These are phyloP conservation scores for Rhododendron ovatum DNA, from an alignment of 148 eudicot species.

Conservation along the genomic window DNA sequence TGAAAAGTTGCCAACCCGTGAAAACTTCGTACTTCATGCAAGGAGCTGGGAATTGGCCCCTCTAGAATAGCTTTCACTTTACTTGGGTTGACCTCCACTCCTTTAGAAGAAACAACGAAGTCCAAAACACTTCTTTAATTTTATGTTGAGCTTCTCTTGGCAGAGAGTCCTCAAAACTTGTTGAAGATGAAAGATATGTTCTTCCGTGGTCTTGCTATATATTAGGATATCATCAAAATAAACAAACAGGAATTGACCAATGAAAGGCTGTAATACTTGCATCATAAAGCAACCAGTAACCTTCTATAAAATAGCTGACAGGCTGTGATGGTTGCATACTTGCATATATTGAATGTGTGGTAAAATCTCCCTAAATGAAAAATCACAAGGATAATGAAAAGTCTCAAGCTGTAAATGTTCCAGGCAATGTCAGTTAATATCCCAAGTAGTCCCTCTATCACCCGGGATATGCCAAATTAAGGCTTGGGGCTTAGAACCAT, in stretches of 20 bases:
- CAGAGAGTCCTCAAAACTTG: not conserved
- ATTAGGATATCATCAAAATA: constrained; percentile 1
- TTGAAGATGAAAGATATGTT: not conserved
- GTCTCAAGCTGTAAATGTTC: not conserved
- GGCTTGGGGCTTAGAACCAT: not conserved
- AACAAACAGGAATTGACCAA: not conserved
- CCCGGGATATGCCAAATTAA: not conserved
- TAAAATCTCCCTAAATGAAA: too few species aligned
- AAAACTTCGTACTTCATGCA: not conserved
- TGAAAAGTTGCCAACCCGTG: not conserved
- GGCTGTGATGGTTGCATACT: not conserved
- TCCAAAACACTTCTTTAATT: not conserved
- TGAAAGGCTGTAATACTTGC: not conserved
- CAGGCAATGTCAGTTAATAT: not conserved
- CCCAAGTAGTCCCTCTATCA: not conserved
- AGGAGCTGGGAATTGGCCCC: not conserved
- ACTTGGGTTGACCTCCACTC: not conserved
- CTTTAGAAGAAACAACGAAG: not conserved
- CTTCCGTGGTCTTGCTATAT: not conserved
- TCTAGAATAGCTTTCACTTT: not conserved
- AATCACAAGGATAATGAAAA: not conserved
- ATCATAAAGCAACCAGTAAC: not conserved
- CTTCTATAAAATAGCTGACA: not conserved
- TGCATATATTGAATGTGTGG: not conserved
- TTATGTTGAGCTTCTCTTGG: not conserved